Evolutionary conservation across 164 flowering plant genomes (phyloP).

Genomic region (Magnolia officinalis): DNA sequence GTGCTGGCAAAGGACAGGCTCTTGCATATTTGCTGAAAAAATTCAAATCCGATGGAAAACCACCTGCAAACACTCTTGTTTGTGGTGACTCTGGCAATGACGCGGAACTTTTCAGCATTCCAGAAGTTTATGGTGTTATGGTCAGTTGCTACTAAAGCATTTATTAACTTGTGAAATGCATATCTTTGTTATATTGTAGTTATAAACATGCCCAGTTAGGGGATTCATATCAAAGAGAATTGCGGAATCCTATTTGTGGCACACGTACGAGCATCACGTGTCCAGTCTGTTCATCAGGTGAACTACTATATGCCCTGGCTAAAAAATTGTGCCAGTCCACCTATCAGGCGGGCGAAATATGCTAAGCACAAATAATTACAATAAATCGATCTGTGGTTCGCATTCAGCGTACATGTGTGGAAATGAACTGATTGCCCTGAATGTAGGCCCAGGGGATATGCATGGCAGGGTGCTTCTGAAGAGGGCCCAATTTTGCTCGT

Average conservation of each 20-base stretch:
- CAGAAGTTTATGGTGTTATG: conserved; percentile 86
- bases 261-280: neutral
- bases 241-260: neutral
- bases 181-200: neutral
- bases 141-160: conserved; percentile 32
- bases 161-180: too few species aligned
- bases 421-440: neutral
- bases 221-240: neutral
- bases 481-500: neutral
- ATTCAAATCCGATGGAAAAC: conserved; percentile 48
- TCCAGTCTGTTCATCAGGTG: neutral
- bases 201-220: neutral
- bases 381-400: neutral
- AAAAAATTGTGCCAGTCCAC: neutral
- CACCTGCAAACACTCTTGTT: conserved; percentile 62
- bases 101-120: conserved; percentile 80
- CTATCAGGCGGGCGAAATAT: neutral
- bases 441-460: neutral
- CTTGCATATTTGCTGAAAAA: conserved; percentile 75
- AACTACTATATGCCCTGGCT: neutral
- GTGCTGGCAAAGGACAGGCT: conserved; percentile 93
- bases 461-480: neutral
- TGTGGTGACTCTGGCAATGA: conserved; percentile 97
- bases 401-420: neutral
- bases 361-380: neutral